Evolutionary conservation across 2,329 filamentous ascomycete species (phyloP), one percentile per base, ranked within the genome.

Genomic region (Monilinia fructigena): DNA sequence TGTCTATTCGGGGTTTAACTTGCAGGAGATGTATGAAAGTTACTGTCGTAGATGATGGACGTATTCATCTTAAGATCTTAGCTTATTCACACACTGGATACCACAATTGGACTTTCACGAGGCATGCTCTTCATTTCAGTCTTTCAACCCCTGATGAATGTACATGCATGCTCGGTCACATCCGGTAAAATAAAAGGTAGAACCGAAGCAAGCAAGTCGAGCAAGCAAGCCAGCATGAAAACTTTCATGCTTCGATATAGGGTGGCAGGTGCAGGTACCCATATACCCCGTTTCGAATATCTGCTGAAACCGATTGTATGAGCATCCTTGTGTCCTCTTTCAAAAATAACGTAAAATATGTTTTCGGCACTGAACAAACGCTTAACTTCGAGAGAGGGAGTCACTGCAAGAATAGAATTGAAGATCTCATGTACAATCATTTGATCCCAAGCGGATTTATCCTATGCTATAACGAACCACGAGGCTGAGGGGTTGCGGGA

Each of bases 241-340:
- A 50, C 23, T 31, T 14, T 54, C 47, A 58, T 58, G 53, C 42
- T 64, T 56, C 42, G 26, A 47, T 58, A n/a, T 50, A 58, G 45
- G 53, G 42, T 48, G 42, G 28, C 55, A 42, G n/a, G 55, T 56
- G 62, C 53, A 64, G 53, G 42, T 64, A 64, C 62, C 62, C 62
- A 64, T 64, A 64, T 26, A 58, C n/a, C 42, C 52, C 54, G 53
- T 58, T 64, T 64, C 62, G 62, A 64, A 64, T 64, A 55, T 16
- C 50, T 58, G 62, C 42, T 64, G 62, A 64, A 64, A 64, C 62
- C 4, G 16, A 50, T 47, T 40, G 53, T 35, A 20, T 18, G n/a
- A 47, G 53, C 4, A 58, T 40, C 28, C 53, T 50, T 63, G 61
- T 26, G 23, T 40, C 35, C 38, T n/a, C 35, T 48, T 45, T 45